Evolutionary conservation across 2,329 filamentous ascomycete genomes (phyloP), one percentile per base, ranked within the genome.

Genomic region (Colletotrichum phormii): DNA sequence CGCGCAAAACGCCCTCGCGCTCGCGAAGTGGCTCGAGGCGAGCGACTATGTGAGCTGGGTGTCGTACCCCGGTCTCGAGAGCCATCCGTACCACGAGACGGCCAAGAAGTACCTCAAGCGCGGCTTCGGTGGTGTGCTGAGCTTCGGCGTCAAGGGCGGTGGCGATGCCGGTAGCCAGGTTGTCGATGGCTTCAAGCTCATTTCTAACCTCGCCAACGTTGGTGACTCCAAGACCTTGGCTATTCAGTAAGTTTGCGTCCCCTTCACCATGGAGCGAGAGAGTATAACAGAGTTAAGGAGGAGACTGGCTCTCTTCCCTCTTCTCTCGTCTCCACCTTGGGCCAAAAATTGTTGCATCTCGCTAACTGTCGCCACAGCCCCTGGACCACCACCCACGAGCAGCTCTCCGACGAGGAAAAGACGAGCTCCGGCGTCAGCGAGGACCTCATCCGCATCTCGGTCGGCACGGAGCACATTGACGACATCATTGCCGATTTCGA

Each of bases 401-500:
- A 98, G 86, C 88, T 98, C 71, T 91, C 87, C 29, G 93, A 96
- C 35, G 89, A 95, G 80, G 96, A 98, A 87, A 94, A 92, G 84
- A 81, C 88, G 64, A 91, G 86, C 80, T 96, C 94, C 26, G 96
- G 96, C 77, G 94, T 97, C 12, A 97, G 94, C 18, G 92, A 94
- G 88, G 96, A 97, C 80, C 91, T 95, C 51, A 98, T 98, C 83
- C 94, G 96, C 75, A 97, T 98, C 79, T 98, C 95, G 0, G 95
- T 98, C 72, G 96, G 96, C 64, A 97, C 93, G 0, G 96, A 98
- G 86, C 95, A 98, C 82, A 97, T 98, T 81, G 95, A 98, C 85
- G 96, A 98, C 80, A 98, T 98, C 79, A 97, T 98, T 80, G 93
- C 92, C 77, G 96, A 98, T 84, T 98, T 98, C 81, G 93, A 96